phyloP scores from a whole-genome alignment of 768 basidiomycete species.

The Mrakia gelida region DNA sequence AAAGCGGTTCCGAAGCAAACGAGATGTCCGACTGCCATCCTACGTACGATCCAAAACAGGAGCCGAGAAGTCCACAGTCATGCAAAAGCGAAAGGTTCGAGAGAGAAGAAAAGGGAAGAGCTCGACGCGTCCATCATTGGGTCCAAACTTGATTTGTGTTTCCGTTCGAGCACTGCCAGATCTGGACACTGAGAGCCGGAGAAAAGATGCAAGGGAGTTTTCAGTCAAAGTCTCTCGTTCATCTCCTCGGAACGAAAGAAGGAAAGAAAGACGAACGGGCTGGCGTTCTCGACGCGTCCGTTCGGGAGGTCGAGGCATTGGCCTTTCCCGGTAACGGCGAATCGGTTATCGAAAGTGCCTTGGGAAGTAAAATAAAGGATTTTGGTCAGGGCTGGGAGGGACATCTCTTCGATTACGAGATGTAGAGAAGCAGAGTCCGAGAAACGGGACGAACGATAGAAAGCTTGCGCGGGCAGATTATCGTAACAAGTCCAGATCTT shows the following conservation, averaged over 20 bases:
- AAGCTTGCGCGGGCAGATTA: not conserved
- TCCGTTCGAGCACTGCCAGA: not conserved
- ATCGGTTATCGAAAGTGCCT: not conserved
- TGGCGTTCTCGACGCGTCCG: not conserved
- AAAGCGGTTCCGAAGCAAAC: no score
- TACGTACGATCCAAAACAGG: no score
- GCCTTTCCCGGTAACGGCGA: not conserved
- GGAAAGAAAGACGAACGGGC: not conserved
- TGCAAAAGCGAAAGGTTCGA: no score
- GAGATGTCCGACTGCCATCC: no score
- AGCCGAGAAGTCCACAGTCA: no score
- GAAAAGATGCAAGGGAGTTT: no score
- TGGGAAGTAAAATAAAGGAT: not conserved
- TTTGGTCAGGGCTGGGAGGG: no score
- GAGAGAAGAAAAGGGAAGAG: no score
- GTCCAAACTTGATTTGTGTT: not conserved
- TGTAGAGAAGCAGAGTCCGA: not conserved
- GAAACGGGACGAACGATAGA: not conserved
- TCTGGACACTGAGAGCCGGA: not conserved
- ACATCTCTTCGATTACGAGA: no score
- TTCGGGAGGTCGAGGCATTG: slow-evolving; percentile 14
- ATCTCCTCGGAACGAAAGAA: no score
- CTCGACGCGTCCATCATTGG: no score
- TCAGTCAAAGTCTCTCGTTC: no score
- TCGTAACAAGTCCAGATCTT: slow-evolving; percentile 24